Conservation (phyloP, 495 filamentous ascomycete species). For the Penicillium pancosmium region DNA sequence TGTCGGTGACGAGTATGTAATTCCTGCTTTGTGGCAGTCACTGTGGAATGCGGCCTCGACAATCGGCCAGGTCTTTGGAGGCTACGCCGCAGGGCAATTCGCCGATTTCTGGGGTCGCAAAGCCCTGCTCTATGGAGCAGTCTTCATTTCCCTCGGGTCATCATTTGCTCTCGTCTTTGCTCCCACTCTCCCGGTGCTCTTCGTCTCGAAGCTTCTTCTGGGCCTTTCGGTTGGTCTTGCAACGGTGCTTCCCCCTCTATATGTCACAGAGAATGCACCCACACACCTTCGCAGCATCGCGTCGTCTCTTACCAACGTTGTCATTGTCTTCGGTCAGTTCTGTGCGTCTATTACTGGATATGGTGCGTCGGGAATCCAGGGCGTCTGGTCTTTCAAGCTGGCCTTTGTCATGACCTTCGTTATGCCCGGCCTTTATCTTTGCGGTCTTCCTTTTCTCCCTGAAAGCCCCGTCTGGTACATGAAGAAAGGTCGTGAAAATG, state of each 20-base stretch:
- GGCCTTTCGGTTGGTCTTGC: conserved; percentile 16
- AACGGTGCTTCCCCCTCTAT: conserved; percentile 16
- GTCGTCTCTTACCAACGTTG: conserved; percentile 18
- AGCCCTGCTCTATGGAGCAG: conserved; percentile 9
- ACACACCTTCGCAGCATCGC: conserved; percentile 14
- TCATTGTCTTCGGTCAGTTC: conserved; percentile 19
- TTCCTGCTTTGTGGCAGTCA: conserved; percentile 20
- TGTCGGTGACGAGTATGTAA: conserved; percentile 15
- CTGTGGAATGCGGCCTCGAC: conserved; percentile 20
- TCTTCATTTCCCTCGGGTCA: conserved; percentile 12
- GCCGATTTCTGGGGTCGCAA: conserved; percentile 16
- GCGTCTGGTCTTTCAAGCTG: conserved; percentile 17
- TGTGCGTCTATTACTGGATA: conserved; percentile 17
- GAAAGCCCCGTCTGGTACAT: conserved; percentile 20
- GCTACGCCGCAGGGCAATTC: conserved; percentile 19
- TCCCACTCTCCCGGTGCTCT: conserved; percentile 12
- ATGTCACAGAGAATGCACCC: conserved; percentile 21
- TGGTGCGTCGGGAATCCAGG: conserved; percentile 12
- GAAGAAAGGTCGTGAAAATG: conserved; percentile 17
- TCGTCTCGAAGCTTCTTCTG: conserved; percentile 19
- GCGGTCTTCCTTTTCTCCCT: conserved; percentile 19
- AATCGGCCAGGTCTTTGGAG: conserved; percentile 19
- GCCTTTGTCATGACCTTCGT: conserved; percentile 20
- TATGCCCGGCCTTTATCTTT: conserved; percentile 16
- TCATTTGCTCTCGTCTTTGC: conserved; percentile 20